These are phyloP conservation scores for Camellia lanceoleosa DNA, from an alignment of 148 eudicot species.

Conservation along the genomic window DNA sequence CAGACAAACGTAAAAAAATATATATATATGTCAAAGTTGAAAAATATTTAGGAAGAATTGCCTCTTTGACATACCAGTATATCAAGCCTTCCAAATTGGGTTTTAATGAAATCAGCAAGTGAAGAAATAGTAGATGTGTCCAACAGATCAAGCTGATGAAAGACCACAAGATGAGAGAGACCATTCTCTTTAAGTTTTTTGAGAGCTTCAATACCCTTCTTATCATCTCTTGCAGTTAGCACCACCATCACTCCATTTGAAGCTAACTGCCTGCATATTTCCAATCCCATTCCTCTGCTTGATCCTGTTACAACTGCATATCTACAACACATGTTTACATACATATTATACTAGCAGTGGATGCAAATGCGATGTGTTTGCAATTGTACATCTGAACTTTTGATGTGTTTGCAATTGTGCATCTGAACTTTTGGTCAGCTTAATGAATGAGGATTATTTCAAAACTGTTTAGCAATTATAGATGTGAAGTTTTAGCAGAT, in stretches of 20 bases:
- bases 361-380: too few relatives aligned
- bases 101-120: conserved; percentile 23
- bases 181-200: conserved; percentile 22
- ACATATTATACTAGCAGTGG: too few relatives aligned
- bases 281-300: conserved; percentile 21
- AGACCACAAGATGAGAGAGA: conserved; percentile 16
- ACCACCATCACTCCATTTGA: conserved; percentile 19
- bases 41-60: neutral
- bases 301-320: conserved; percentile 25
- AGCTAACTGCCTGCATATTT: conserved; percentile 27
- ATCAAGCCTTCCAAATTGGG: conserved; percentile 28
- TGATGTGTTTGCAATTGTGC: too few relatives aligned
- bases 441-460: too few relatives aligned
- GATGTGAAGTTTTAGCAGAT: too few relatives aligned
- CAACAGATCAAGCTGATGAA: conserved; percentile 28
- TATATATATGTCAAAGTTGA: too few relatives aligned
- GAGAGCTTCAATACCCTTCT: conserved; percentile 31
- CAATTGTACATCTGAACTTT: too few relatives aligned
- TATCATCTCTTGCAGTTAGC: conserved; percentile 27
- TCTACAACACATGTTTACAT: neutral
- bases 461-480: too few relatives aligned
- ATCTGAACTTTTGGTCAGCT: too few relatives aligned
- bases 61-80: conserved; percentile 21
- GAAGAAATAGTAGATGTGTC: conserved; percentile 24
- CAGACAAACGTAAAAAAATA: too few relatives aligned